Evolutionary conservation across 2,329 filamentous ascomycete species (phyloP).

Genomic region (Nemania diffusa): DNA sequence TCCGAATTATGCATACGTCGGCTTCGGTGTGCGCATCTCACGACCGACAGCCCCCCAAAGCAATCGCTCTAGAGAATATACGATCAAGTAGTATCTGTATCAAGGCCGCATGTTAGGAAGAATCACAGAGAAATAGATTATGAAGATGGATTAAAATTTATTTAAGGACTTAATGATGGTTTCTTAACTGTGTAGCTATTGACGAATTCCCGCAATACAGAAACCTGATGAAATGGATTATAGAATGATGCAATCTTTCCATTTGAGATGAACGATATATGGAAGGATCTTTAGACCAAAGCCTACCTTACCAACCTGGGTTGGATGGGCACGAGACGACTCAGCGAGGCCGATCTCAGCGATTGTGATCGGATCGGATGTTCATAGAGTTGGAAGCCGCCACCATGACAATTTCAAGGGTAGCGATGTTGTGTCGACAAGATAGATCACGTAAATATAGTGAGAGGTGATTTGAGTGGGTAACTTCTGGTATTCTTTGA

Average conservation of each 20-base stretch:
- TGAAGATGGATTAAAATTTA: background rate
- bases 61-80: too few species aligned
- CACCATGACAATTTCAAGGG: background rate
- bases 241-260: background rate
- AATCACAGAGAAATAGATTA: background rate
- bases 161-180: background rate
- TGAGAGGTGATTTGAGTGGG: conserved; percentile 32
- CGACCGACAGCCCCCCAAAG: too few species aligned
- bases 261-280: background rate
- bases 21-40: too few species aligned
- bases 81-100: too few species aligned
- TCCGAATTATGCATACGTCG: too few species aligned
- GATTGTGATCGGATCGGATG: background rate
- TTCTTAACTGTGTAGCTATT: background rate
- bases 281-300: background rate
- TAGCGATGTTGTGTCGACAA: background rate
- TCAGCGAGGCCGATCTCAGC: background rate
- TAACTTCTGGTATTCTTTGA: conserved; percentile 52
- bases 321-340: background rate
- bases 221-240: background rate
- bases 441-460: conserved; percentile 14
- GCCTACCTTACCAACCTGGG: background rate
- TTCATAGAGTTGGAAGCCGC: background rate
- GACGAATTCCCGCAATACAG: background rate
- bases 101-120: background rate